Conservation (phyloP, 345 rosid genomes). For the Triadica sebifera region DNA sequence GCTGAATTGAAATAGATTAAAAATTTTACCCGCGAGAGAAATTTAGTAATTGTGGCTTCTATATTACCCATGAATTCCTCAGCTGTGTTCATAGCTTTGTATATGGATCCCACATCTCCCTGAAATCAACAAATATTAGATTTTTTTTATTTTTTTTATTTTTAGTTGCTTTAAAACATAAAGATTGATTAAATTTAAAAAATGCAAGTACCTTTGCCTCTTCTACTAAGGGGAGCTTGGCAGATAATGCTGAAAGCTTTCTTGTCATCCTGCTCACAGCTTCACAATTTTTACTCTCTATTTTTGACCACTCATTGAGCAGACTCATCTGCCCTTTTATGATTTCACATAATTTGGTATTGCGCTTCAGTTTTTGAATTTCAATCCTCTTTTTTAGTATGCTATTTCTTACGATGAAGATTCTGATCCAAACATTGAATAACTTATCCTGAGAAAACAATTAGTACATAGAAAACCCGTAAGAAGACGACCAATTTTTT, state of each 20-base stretch:
- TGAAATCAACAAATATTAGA: background rate
- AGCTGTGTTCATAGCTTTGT: conserved; percentile 50
- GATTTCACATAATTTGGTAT: conserved; percentile 42
- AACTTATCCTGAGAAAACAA: conserved; percentile 42
- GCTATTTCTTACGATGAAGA: conserved; percentile 37
- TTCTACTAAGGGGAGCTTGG: conserved; percentile 44
- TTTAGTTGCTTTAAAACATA: too few relatives aligned
- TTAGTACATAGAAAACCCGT: too few relatives aligned
- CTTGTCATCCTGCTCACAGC: conserved; percentile 55
- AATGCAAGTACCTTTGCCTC: conserved; percentile 44
- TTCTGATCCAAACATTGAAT: conserved; percentile 53
- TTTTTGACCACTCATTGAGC: conserved; percentile 50
- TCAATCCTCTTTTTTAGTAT: conserved; percentile 41
- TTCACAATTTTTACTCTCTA: conserved; percentile 50
- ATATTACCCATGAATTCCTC: conserved; percentile 49
- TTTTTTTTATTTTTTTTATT: too few relatives aligned
- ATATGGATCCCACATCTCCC: conserved; percentile 49
- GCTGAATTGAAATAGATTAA: background rate
- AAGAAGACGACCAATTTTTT: too few relatives aligned
- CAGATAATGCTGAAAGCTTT: conserved; percentile 56
- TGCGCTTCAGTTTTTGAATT: conserved; percentile 37
- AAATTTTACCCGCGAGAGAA: conserved; percentile 43
- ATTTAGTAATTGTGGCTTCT: conserved; percentile 27
- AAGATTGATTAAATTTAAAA: background rate
- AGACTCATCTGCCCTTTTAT: conserved; percentile 43